Evolutionary conservation across 352 stramenopile species (phyloP), one percentile per base, ranked within the genome.

Genomic region (Phytophthora meadii): DNA sequence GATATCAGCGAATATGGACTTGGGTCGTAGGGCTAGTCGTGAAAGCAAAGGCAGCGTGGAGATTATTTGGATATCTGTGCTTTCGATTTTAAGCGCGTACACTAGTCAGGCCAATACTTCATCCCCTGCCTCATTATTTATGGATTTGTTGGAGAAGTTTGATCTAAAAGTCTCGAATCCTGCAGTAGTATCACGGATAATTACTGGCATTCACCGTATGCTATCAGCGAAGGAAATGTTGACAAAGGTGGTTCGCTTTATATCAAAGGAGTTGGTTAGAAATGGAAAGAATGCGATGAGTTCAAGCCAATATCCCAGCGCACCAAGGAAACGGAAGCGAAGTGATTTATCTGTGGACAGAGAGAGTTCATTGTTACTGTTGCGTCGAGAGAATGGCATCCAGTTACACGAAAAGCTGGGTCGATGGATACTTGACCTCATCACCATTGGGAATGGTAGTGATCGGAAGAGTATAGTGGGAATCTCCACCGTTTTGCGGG

Each of bases 381-480:
- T 60, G 27, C 42, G 42, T 48, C 56, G 39, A 22, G 32, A 70
- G 17, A 61, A 62, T 14, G 64, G 41, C 15, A 25, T 14, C 1
- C 49, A 72, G 32, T 46, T 74, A 5, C 54, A 75, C 41, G 72
- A 84, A 36, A 76, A 66, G 15, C n/a, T 88, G 48, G 66, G 68
- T 5, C 39, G 30, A 45, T 88, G 75, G 75, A 54, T 88, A 39
- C 25, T 84, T 39, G 56, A 73, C 28, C 68, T 88, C 30, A 45
- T 87, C 1, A 75, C 73, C n/a, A 68, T 82, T n/a, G 63, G 53
- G 9, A 69, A 59, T 63, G 69, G 61, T 24, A 76, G 54, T 19
- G 65, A 68, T 28, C 58, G 45, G 17, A 73, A 58, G 45, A 74
- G 70, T 28, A 61, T 85, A 34, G 37, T 64, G 4, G 70, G 65